Base-by-base conservation (phyloP, 1,284 basidiomycete species). In the Cryptococcus maquisensis region DNA sequence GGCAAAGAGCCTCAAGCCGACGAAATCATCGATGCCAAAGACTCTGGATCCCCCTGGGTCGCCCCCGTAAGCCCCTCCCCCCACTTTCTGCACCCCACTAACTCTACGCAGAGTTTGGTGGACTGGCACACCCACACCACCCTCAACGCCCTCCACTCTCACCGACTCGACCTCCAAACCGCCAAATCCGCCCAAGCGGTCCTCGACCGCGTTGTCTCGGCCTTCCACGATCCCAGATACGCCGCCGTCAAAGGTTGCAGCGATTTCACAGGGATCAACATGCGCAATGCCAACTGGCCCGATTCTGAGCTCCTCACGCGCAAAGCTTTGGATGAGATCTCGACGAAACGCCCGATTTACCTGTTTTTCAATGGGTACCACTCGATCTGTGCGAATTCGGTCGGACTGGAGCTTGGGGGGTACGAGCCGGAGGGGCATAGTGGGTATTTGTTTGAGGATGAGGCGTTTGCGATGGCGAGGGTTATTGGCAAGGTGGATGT, bases 341-440 rank as follows among this genome's bases (percentile, higher is more conserved):
- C 21, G 18, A 24, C 51, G 3, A 45, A 54, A 5, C 28, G 65
- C 32, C 69, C 70, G 13, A 60, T 73, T 10, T 61, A 61, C n/a
- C 51, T 71, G 50, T 61, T 71, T 13, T 61, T 55, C 51, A 67
- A 65, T 41, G 71, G 70, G 2, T 65, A 71, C 46, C 72, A 74
- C 59, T 68, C 67, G 28, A 55, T 65, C 16, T 63, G 62, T 40
- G 52, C 51, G 50, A 74, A 73, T 54, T 61, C 67, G 13, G 24
- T 52, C 4, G 69, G 62, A 12, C 53, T 74, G 12, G 28, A 47
- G 43, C 52, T 32, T 13, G 46, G 62, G 12, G 64, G 57, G 1
- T 21, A 61, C 43, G 57, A 62, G n/a, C 49, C 67, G 1, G 54
- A 53, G n/a, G 50, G 52, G 0, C 54, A 58, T 32, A 26, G 52